phyloP scores from a whole-genome alignment of 2,329 filamentous ascomycete genomes.

The Cladosporium sp. region DNA sequence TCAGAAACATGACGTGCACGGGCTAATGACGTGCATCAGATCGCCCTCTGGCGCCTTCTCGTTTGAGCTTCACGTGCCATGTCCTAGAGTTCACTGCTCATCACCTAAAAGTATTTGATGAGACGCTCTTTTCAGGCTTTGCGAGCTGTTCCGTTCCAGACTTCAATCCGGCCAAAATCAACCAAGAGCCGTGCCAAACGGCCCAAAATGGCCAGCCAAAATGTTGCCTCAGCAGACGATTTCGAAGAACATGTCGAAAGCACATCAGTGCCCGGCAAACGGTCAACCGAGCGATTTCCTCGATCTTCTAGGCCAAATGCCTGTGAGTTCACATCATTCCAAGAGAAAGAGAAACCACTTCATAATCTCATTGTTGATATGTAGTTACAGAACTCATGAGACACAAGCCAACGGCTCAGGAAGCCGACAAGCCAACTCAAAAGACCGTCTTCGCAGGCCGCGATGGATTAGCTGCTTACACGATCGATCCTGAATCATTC shows the following conservation, averaged over 20 bases:
- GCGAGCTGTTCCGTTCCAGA: too few relatives aligned
- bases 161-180: not conserved
- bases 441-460: conserved; percentile 41
- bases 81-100: too few relatives aligned
- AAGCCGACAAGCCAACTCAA: conserved; percentile 23
- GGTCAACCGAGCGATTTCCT: conserved; percentile 12
- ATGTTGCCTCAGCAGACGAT: conserved; percentile 17
- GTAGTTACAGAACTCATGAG: conserved; percentile 44
- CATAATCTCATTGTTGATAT: conserved; percentile 20
- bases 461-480: conserved; percentile 62
- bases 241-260: conserved; percentile 17
- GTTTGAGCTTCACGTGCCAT: too few relatives aligned
- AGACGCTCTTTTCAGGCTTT: too few relatives aligned
- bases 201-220: not conserved
- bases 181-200: not conserved
- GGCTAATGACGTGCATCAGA: too few relatives aligned
- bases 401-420: conserved; percentile 27
- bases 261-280: conserved; percentile 14
- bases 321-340: conserved; percentile 17
- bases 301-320: conserved; percentile 30
- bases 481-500: conserved; percentile 55
- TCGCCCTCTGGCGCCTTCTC: too few relatives aligned
- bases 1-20: too few relatives aligned
- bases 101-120: too few relatives aligned
- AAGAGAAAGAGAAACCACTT: not conserved